Evolutionary conservation across 768 basidiomycete genomes (phyloP), one percentile per base, ranked within the genome.

Genomic region (Amanita exitialis): DNA sequence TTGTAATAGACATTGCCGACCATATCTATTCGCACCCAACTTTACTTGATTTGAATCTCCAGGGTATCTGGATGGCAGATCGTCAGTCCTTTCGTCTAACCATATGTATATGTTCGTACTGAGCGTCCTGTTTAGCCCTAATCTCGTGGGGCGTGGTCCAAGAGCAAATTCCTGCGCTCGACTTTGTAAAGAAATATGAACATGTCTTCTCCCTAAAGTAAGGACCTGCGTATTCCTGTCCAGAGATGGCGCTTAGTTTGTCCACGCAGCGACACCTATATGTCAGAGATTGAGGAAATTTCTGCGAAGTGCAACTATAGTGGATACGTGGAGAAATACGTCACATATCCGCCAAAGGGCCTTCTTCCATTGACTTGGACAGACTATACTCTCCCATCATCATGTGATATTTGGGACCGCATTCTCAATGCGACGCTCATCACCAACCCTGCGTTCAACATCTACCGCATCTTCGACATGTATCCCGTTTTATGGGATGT

Each of bases 401-500:
- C 75, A 18, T 89, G 87, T 55, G 80, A 86, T 57, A 62, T 86
- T 0, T 88, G 83, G 86, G 72, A 76, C 21, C 64, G 69, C 32
- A 80, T 89, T 48, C 79, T 84, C 59, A 63, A 80, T 16, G 81
- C 76, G 0, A 78, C 86, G 0, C 55, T 86, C 18, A 47, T 64
- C 3, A 65, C 84, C 56, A 88, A 89, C 57, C 87, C 86, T 0
- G 85, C 82, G 0, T 90, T 89, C 68, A 73, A 89, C 56, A 72
- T 86, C 6, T 90, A 89, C 60, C 76, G 82, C 18, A 84, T 89
- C 49, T 84, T 86, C 64, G 85, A 87, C 58, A 84, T 78, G 56
- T 86, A 69, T 64, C 86, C 85, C 0, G 71, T 83, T 37, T 67
- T 83, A 10, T 88, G 83, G 86, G 86, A 88, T 54, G 84, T 87